Evolutionary conservation across 441 rosid species (phyloP).

Genomic region (Populus hybrid): DNA sequence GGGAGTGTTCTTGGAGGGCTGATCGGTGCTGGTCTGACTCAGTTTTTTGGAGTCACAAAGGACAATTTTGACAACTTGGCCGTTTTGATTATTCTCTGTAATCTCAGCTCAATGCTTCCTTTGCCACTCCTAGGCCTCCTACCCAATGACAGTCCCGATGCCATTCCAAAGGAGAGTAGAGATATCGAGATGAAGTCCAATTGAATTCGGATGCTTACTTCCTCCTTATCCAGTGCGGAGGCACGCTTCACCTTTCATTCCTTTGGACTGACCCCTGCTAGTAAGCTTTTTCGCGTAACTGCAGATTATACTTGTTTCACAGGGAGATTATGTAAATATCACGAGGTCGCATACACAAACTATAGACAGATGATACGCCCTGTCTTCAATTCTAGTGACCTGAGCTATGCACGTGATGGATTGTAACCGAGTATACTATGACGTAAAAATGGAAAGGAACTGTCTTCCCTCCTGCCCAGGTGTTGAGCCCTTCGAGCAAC

Average conservation of each 20-base stretch:
- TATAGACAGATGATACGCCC: not conserved
- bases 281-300: not conserved
- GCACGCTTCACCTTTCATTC: not conserved
- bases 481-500: not conserved
- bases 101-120: constrained; percentile 89
- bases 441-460: not conserved
- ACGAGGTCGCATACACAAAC: not conserved
- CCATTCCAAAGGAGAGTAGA: constrained; percentile 33
- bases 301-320: not conserved
- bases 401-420: not conserved
- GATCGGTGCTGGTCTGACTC: constrained; percentile 85
- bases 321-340: constrained; percentile 16
- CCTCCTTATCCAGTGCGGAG: not conserved
- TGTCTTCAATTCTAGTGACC: not conserved
- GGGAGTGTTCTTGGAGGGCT: constrained; percentile 92
- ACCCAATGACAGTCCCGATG: constrained; percentile 47
- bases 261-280: not conserved
- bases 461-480: not conserved
- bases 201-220: constrained; percentile 23
- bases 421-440: not conserved
- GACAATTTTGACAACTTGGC: constrained; percentile 72
- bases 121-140: constrained; percentile 89
- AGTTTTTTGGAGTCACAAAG: constrained; percentile 73
- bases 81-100: constrained; percentile 75
- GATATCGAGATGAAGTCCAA: constrained; percentile 81